Evolutionary conservation across 148 eudicot species (phyloP).

Genomic region (Chenopodium album): DNA sequence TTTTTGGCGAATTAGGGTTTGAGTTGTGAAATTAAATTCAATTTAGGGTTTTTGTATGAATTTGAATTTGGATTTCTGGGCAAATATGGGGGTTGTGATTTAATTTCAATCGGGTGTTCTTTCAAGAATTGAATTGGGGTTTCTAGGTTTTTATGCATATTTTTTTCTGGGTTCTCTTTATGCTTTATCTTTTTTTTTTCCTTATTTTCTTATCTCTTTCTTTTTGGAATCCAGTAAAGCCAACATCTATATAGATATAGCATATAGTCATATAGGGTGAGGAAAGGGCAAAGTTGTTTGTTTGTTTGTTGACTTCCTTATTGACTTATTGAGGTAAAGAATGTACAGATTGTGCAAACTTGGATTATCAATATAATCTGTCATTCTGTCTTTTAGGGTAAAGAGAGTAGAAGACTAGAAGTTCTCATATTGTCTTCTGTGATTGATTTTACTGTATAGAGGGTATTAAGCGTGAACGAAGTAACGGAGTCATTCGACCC

Average conservation of each 20-base stretch:
- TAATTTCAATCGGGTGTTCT: background rate
- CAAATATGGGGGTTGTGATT: background rate
- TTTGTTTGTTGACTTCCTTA: conserved; percentile 4
- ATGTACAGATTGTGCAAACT: background rate
- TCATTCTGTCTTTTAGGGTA: background rate
- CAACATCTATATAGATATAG: background rate
- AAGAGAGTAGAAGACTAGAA: background rate
- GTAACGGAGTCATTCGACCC: background rate
- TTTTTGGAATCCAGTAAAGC: conserved; percentile 11
- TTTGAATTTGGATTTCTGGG: no score
- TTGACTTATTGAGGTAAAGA: background rate
- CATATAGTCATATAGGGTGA: background rate
- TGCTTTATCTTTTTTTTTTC: background rate
- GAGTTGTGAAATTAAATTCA: no score
- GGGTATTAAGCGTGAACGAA: background rate
- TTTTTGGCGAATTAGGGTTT: conserved; percentile 32
- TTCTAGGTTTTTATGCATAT: background rate
- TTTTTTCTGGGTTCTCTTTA: background rate
- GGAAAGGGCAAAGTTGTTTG: conserved; percentile 1
- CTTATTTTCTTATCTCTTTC: background rate
- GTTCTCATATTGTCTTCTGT: background rate
- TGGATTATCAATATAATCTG: background rate
- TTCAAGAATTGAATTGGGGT: background rate
- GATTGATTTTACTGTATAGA: background rate
- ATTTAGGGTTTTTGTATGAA: no score